Percentiles rank a stretch among this genome's conserved stretches.
Conservation (phyloP, 2,329 filamentous ascomycete genomes). For the Knoxdaviesia proteae region DNA sequence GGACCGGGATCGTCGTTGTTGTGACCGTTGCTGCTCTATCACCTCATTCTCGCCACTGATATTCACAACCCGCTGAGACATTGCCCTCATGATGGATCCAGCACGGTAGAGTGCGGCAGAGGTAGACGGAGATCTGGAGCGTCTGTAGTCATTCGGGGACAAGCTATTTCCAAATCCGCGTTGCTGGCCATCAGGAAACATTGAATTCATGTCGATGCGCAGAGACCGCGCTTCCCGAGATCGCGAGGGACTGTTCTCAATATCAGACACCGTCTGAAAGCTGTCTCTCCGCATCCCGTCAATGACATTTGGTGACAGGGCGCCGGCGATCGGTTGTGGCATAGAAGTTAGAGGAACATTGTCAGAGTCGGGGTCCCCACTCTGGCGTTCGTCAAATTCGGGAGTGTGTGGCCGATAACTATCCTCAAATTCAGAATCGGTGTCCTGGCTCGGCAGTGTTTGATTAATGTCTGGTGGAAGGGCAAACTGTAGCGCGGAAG, state of each 20-base stretch:
- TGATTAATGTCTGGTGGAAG: conserved; percentile 29
- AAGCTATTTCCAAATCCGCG: neutral
- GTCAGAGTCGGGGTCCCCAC: conserved; percentile 34
- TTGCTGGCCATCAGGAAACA: neutral
- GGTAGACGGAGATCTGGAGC: conserved; percentile 41
- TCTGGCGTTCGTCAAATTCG: conserved; percentile 11
- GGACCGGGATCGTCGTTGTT: conserved; percentile 37
- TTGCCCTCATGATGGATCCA: conserved; percentile 57
- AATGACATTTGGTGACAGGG: conserved; percentile 18
- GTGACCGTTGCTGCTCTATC: conserved; percentile 49
- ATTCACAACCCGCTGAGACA: conserved; percentile 96
- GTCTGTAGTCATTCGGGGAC: conserved; percentile 16
- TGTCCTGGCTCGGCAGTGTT: conserved; percentile 3
- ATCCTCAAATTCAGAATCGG: neutral
- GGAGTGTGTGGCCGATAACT: neutral
- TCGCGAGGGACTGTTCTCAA: conserved; percentile 32
- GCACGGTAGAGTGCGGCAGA: conserved; percentile 46
- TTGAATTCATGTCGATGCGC: conserved; percentile 22
- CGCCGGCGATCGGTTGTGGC: conserved; percentile 32
- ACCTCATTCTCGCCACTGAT: conserved; percentile 81
- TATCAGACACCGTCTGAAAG: conserved; percentile 33
- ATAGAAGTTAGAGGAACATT: conserved; percentile 33
- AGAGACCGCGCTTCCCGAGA: conserved; percentile 25
- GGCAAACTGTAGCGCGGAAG: conserved; percentile 29
- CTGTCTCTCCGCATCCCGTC: conserved; percentile 28